phyloP scores from a whole-genome alignment of 345 rosid species.

The Citrus reticulata region DNA sequence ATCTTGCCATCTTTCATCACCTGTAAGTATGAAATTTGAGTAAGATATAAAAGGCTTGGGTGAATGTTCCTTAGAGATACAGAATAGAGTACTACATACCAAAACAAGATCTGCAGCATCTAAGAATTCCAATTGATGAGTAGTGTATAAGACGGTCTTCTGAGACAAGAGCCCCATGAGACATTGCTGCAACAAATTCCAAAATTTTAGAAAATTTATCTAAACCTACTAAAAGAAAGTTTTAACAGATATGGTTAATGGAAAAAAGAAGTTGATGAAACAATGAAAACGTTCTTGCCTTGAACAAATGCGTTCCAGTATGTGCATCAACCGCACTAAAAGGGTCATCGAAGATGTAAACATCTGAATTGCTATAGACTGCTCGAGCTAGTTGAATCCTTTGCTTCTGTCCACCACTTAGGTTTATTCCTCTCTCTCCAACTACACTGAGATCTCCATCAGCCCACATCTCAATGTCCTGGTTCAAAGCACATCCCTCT shows the following conservation, averaged over 20 bases:
- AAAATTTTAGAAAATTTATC: background rate
- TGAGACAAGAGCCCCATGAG: slow-evolving; percentile 42
- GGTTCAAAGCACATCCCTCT: slow-evolving; percentile 54
- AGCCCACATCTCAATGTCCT: slow-evolving; percentile 54
- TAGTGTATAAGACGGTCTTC: slow-evolving; percentile 60
- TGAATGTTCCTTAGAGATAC: background rate
- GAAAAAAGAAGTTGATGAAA: background rate
- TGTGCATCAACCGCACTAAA: slow-evolving; percentile 80
- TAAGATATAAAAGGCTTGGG: background rate
- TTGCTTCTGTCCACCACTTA: slow-evolving; percentile 93
- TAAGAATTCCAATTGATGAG: slow-evolving; percentile 66
- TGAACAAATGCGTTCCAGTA: slow-evolving; percentile 69
- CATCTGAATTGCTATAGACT: slow-evolving; percentile 56
- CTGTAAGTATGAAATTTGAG: slow-evolving; percentile 20
- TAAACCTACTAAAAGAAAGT: background rate
- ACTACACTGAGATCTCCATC: slow-evolving; percentile 57
- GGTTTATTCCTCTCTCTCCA: slow-evolving; percentile 84
- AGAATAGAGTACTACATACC: slow-evolving; percentile 22
- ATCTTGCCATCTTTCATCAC: slow-evolving; percentile 62
- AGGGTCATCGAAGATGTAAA: slow-evolving; percentile 74
- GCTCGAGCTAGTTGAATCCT: slow-evolving; percentile 81
- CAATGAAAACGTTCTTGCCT: slow-evolving; percentile 32
- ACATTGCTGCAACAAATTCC: slow-evolving; percentile 46
- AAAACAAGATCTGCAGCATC: slow-evolving; percentile 61
- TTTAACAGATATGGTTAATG: background rate